Conservation (phyloP, 305 asterid genomes). For the Fraxinus paxiana region DNA sequence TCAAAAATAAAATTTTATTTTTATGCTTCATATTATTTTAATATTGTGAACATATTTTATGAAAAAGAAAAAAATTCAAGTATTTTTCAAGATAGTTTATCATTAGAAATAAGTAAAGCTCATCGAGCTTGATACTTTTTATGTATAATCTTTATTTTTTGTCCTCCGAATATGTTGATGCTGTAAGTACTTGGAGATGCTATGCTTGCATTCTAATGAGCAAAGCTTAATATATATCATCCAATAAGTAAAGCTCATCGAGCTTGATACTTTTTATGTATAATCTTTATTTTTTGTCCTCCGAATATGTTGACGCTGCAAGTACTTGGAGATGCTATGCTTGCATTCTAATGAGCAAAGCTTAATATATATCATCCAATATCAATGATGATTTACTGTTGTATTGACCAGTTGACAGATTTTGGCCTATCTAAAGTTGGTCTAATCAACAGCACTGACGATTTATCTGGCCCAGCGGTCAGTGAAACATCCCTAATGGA, state of each 20-base stretch:
- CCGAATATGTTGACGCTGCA: slow-evolving; percentile 1
- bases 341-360: slow-evolving; percentile 24
- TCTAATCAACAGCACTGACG: slow-evolving; percentile 95
- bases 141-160: slow-evolving; percentile 6
- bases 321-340: slow-evolving; percentile 7
- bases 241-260: slow-evolving; percentile 12
- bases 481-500: slow-evolving; percentile 88
- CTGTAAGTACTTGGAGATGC: slow-evolving; percentile 8
- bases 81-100: neutral
- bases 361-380: neutral
- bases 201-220: slow-evolving; percentile 23
- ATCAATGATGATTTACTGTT: neutral
- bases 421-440: slow-evolving; percentile 99
- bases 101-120: slow-evolving; percentile 16
- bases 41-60: slow-evolving; percentile 9
- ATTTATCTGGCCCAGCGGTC: slow-evolving; percentile 93
- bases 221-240: slow-evolving; percentile 7
- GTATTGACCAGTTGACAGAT: slow-evolving; percentile 74
- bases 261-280: neutral
- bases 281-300: slow-evolving; percentile 12
- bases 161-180: neutral
- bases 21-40: slow-evolving; percentile 1
- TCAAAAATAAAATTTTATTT: neutral
- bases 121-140: neutral
- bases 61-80: neutral